Evolutionary conservation across 306 rosid species (phyloP), one percentile per base, ranked within the genome.

Genomic region (Quercus variabilis): DNA sequence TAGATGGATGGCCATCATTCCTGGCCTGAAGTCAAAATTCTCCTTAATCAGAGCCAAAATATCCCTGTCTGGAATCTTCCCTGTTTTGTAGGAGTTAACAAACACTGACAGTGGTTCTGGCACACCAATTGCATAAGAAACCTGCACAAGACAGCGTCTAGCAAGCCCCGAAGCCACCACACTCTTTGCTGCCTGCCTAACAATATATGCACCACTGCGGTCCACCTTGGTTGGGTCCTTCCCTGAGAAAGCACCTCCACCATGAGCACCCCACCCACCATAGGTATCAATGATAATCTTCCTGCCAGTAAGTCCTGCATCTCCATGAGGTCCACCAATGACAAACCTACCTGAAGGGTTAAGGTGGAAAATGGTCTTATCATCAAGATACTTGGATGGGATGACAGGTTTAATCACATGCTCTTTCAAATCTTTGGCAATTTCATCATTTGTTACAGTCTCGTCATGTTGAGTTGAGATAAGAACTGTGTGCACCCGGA

Each of bases 191-290:
- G 94, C 97, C 83, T 92, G 97, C 84, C 97, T 83, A 38, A 84
- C 97, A 43, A 90, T 87, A 78, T 91, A 91, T 5, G 94, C 94
- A 43, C 91, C 97, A 67, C 97, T 91, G 28, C 97, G 82, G 75
- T 91, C 97, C 14, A 91, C 97, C 85, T 91, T 91, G 80, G 97
- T 91, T 58, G 97, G 94, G 58, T 91, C 97, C 88, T 89, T 91
- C 43, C 97, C 97, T 1, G 92, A 91, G 87, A 91, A 91, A 54
- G 94, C 94, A 81, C 97, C 94, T 73, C 97, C 94, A 73, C 94
- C 97, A 76, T 92, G 97, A 84, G 97, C 97, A 78, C 97, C 97
- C 94, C 94, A 92, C 23, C 97, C 92, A 3, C 97, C 97, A 46
- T 90, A 92, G 73, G 92, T 92, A 60, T 92, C 97, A 1, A 92